A percentile compares a stretch with the other conserved stretches of the same genome.
These are phyloP conservation scores for Castanopsis chinensis DNA, from an alignment of 306 rosid genomes.

Conservation along the genomic window DNA sequence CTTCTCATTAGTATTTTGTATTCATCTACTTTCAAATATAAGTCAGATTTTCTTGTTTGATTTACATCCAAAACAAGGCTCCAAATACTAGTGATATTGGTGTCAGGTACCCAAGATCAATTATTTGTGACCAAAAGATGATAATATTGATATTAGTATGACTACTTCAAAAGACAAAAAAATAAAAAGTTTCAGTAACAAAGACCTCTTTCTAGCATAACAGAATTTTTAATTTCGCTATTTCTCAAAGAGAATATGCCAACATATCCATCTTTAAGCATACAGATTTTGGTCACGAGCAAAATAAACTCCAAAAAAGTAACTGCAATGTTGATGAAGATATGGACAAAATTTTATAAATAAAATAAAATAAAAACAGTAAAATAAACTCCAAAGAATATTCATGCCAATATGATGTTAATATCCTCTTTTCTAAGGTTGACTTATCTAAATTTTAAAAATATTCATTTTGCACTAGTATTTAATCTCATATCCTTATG, in stretches of 20 bases:
- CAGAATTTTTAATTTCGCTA: neutral
- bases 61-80: neutral
- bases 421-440: neutral
- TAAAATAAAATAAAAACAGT: neutral
- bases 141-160: neutral
- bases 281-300: neutral
- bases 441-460: neutral
- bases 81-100: neutral
- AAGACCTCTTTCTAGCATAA: neutral
- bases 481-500: neutral
- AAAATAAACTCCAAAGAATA: too few species aligned
- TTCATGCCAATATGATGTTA: neutral
- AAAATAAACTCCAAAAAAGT: neutral
- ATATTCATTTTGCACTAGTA: neutral
- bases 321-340: neutral
- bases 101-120: neutral
- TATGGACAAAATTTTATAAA: neutral
- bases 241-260: neutral
- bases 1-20: neutral
- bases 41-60: neutral
- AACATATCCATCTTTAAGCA: neutral
- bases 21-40: neutral
- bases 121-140: neutral
- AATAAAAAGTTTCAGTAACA: neutral
- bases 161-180: neutral